phyloP scores from a whole-genome alignment of 805 yeast genomes.

The Ogataea ganodermae region DNA sequence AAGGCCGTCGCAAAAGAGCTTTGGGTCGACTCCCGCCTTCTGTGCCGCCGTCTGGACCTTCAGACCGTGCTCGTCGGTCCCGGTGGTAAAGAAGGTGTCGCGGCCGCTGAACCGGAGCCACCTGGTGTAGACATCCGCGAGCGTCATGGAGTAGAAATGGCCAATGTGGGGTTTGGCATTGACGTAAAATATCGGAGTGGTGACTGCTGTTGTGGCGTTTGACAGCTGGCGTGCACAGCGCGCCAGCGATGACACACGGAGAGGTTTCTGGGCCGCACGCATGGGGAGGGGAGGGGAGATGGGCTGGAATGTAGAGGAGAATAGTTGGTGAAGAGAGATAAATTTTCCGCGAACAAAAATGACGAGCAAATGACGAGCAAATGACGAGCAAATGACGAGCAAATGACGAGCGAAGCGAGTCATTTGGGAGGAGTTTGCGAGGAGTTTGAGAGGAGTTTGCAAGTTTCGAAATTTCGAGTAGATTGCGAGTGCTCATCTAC shows the following conservation, averaged over 20 bases:
- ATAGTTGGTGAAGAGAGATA: neutral
- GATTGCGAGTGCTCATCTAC: too few species aligned
- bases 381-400: neutral
- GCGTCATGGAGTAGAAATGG: conserved; percentile 82
- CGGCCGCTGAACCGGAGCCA: conserved; percentile 59
- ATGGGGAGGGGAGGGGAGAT: too few species aligned
- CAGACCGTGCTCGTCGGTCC: conserved; percentile 96
- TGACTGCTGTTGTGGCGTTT: conserved; percentile 46
- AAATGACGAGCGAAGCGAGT: too few species aligned
- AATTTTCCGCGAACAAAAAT: neutral
- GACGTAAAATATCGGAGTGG: conserved; percentile 95
- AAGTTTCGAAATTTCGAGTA: too few species aligned
- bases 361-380: too few species aligned
- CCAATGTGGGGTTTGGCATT: conserved; percentile 96
- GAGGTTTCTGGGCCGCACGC: too few species aligned
- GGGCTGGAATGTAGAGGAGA: too few species aligned
- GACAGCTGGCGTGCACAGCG: conserved; percentile 9
- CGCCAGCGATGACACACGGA: too few species aligned
- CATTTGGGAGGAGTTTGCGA: too few species aligned
- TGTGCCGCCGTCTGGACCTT: conserved; percentile 89
- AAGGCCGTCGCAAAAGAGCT: conserved; percentile 70
- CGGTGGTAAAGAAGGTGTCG: conserved; percentile 67
- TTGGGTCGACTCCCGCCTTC: conserved; percentile 51
- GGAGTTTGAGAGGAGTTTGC: too few species aligned
- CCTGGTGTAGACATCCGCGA: conserved; percentile 76